Conservation (phyloP, 371 early-diverging fungal species). For the Mucor velutinosus region DNA sequence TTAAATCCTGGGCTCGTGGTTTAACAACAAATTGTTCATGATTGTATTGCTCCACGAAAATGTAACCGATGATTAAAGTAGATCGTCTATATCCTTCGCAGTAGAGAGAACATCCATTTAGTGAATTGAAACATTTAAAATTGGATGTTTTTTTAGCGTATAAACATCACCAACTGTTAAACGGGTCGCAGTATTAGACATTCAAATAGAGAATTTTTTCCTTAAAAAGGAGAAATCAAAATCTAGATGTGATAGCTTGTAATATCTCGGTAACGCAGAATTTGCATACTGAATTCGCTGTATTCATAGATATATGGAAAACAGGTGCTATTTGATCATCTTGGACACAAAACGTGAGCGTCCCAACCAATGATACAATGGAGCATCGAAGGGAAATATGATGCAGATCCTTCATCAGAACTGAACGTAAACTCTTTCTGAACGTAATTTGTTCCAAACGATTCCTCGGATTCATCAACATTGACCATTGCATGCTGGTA, state of each 20-base stretch:
- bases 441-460: background rate
- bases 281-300: background rate
- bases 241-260: background rate
- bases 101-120: background rate
- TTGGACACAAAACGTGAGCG: background rate
- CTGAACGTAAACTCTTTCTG: background rate
- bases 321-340: background rate
- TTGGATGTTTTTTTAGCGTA: background rate
- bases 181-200: background rate
- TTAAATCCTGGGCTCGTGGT: background rate
- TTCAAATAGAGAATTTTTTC: background rate
- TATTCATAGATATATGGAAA: background rate
- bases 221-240: background rate
- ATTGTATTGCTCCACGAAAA: no score
- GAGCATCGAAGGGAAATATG: background rate
- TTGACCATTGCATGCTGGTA: background rate
- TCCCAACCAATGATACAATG: background rate
- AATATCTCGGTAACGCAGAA: background rate
- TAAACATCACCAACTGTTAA: background rate
- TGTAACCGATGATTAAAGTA: background rate
- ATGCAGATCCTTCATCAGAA: background rate
- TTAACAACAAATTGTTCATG: no score
- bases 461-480: background rate
- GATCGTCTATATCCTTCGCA: background rate
- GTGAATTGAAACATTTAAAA: background rate